phyloP scores from a whole-genome alignment of 805 yeast genomes.

The Lipomyces yamanashiensis region DNA sequence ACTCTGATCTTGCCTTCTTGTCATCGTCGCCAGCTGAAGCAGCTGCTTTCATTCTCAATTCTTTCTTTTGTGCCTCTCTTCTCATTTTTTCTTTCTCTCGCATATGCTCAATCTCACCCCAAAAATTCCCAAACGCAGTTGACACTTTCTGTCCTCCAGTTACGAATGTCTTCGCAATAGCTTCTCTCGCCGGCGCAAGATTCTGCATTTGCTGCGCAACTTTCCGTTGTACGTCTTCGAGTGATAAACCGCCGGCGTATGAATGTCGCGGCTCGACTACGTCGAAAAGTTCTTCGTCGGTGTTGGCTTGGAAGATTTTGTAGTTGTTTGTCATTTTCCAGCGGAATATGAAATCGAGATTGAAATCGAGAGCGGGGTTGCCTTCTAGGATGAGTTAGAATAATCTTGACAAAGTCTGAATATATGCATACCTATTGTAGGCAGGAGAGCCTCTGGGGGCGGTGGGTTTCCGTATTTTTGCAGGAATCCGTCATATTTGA shows the following conservation, averaged over 20 bases:
- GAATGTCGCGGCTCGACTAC: constrained; percentile 56
- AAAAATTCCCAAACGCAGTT: constrained; percentile 42
- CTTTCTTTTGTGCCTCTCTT: constrained; percentile 15
- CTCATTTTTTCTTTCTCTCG: constrained; percentile 31
- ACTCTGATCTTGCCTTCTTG: not conserved
- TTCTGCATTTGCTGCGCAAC: constrained; percentile 37
- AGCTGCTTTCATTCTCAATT: constrained; percentile 1
- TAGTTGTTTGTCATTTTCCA: constrained; percentile 66
- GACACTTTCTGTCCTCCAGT: constrained; percentile 39
- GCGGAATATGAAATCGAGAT: constrained; percentile 51
- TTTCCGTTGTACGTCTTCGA: constrained; percentile 39
- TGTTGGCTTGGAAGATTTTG: constrained; percentile 56
- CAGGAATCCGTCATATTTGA: constrained; percentile 68
- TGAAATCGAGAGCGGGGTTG: constrained; percentile 52
- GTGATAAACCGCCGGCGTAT: constrained; percentile 40
- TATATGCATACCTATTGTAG: constrained; percentile 28
- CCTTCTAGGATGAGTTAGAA: constrained; percentile 38
- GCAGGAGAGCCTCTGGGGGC: constrained; percentile 44
- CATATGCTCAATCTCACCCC: constrained; percentile 39
- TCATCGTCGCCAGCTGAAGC: not conserved
- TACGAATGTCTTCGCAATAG: constrained; percentile 40
- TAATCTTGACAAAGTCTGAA: not conserved
- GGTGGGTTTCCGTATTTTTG: constrained; percentile 48
- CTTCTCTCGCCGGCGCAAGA: constrained; percentile 39
- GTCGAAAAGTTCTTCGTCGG: constrained; percentile 74